A percentile compares a stretch with the other conserved stretches of the same genome.
These are phyloP conservation scores for Solanum boliviense DNA, from an alignment of 257 asterid species.

Conservation along the genomic window DNA sequence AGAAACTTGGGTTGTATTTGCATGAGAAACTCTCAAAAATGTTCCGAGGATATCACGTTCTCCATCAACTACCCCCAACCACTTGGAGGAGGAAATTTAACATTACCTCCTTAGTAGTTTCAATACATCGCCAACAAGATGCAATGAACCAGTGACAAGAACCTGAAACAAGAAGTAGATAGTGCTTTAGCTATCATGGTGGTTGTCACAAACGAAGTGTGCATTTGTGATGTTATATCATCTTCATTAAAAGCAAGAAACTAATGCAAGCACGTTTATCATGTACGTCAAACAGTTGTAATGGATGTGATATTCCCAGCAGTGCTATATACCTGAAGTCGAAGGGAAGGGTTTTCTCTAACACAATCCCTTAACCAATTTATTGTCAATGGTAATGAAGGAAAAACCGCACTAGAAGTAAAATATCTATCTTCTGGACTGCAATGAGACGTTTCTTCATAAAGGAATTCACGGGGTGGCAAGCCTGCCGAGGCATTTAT, in stretches of 20 bases:
- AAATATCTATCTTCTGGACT: slow-evolving; percentile 32
- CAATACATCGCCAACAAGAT: slow-evolving; percentile 82
- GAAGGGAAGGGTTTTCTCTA: slow-evolving; percentile 46
- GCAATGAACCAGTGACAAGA: slow-evolving; percentile 90
- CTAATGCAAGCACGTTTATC: not conserved
- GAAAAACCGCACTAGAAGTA: slow-evolving; percentile 63
- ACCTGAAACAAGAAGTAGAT: slow-evolving; percentile 31
- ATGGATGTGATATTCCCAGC: not conserved
- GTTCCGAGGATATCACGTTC: not conserved
- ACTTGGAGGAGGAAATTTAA: not conserved
- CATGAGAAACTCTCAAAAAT: not conserved
- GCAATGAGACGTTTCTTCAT: slow-evolving; percentile 29
- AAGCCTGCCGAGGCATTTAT: slow-evolving; percentile 19
- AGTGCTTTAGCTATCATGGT: not conserved
- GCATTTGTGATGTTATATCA: not conserved
- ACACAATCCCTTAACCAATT: slow-evolving; percentile 61
- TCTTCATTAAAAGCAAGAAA: not conserved
- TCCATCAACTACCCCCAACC: not conserved
- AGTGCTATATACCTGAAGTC: slow-evolving; percentile 47
- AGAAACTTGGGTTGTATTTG: not conserved
- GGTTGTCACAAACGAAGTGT: not conserved
- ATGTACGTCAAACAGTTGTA: not conserved
- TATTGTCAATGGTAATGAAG: slow-evolving; percentile 74
- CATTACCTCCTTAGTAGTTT: slow-evolving; percentile 53
- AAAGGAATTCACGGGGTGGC: slow-evolving; percentile 33